Evolutionary conservation across 176 grass and related monocot species (phyloP).

Genomic region (Oryza nivara): DNA sequence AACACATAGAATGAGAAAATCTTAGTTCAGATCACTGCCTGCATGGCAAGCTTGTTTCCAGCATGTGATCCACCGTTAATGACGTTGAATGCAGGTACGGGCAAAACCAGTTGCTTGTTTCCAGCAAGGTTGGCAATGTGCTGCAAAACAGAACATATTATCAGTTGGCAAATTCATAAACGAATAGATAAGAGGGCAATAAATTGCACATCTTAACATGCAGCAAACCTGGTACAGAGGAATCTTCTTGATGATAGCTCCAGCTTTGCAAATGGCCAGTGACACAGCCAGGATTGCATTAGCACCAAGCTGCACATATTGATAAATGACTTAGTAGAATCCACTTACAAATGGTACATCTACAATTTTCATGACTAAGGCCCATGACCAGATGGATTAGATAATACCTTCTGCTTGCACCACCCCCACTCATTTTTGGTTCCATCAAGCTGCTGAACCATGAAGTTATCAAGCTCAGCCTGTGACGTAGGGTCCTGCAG

Average conservation of each 20-base stretch:
- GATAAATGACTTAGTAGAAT: neutral
- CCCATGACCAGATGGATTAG: neutral
- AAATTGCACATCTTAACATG: neutral
- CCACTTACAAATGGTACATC: neutral
- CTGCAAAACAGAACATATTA: conserved; percentile 39
- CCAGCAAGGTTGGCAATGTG: conserved; percentile 96
- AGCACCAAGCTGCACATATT: conserved; percentile 61
- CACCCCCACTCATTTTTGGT: conserved; percentile 96
- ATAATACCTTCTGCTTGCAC: conserved; percentile 91
- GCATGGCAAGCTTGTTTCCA: conserved; percentile 99
- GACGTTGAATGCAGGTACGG: conserved; percentile 94
- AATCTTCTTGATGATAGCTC: conserved; percentile 74
- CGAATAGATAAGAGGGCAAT: neutral
- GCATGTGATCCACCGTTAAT: conserved; percentile 97
- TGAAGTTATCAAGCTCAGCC: conserved; percentile 77
- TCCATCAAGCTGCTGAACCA: conserved; percentile 97
- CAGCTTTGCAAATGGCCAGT: conserved; percentile 87
- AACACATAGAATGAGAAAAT: neutral
- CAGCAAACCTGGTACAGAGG: conserved; percentile 70
- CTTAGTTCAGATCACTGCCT: conserved; percentile 44
- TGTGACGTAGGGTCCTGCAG: conserved; percentile 79
- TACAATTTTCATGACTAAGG: neutral
- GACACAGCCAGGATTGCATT: conserved; percentile 86
- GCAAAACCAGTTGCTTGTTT: conserved; percentile 81
- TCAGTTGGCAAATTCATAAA: neutral